Percentiles rank a stretch among this genome's conserved stretches.
Conservation (phyloP, 2,329 filamentous ascomycete species). For the Fusarium nygamai region DNA sequence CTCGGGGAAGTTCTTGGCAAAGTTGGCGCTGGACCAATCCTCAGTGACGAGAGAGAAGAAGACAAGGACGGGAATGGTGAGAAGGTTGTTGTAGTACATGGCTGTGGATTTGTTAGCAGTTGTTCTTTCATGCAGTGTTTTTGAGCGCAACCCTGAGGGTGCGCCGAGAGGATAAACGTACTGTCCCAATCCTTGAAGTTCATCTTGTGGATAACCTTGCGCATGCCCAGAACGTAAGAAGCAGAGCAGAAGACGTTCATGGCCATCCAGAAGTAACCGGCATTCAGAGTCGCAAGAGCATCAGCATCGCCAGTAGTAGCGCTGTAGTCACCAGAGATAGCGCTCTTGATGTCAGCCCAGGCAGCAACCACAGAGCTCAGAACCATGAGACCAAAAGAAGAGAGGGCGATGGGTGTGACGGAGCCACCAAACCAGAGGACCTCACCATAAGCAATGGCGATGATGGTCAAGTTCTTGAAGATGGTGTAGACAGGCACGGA, state of each 20-base stretch:
- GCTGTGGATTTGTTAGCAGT: constrained; percentile 64
- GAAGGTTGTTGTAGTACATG: constrained; percentile 99
- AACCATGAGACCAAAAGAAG: constrained; percentile 97
- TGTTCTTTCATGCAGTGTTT: not conserved
- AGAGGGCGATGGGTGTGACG: constrained; percentile 85
- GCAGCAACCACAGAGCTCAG: constrained; percentile 93
- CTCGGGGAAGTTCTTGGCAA: constrained; percentile 86
- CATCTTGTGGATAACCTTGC: constrained; percentile 98
- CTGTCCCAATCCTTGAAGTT: constrained; percentile 99
- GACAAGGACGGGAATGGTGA: constrained; percentile 92
- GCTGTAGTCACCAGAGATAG: constrained; percentile 67
- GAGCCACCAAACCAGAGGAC: constrained; percentile 97
- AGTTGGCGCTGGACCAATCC: constrained; percentile 89
- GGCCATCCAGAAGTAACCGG: constrained; percentile 97
- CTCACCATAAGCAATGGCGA: constrained; percentile 97
- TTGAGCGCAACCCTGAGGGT: not conserved
- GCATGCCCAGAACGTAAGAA: constrained; percentile 89
- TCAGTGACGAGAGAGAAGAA: constrained; percentile 84
- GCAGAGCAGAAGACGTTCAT: constrained; percentile 96
- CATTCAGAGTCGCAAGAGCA: constrained; percentile 88
- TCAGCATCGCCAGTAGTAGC: constrained; percentile 58
- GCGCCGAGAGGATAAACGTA: constrained; percentile 61
- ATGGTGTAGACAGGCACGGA: constrained; percentile 99
- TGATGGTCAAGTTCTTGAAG: constrained; percentile 99
- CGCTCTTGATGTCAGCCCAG: constrained; percentile 95